phyloP scores from a whole-genome alignment of 1,139 yeast species.

The Geotrichum carabidarum region DNA sequence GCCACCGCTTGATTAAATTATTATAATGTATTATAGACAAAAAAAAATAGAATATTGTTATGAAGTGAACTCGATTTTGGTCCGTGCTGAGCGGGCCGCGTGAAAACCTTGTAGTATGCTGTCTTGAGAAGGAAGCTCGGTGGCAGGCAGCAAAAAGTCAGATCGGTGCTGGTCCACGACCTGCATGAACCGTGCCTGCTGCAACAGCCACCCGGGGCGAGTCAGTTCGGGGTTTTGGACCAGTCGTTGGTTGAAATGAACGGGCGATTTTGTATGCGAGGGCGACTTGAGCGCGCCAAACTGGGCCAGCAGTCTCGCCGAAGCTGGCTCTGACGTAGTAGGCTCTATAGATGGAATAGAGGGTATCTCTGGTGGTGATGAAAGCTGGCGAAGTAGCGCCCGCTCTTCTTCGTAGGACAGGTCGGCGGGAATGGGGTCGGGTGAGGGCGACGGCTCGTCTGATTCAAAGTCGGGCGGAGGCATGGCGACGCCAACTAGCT shows the following conservation, averaged over 20 bases:
- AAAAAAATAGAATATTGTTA: neutral
- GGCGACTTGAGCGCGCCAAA: constrained; percentile 1
- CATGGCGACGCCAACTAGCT: constrained; percentile 1
- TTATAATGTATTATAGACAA: neutral
- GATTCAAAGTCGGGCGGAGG: neutral
- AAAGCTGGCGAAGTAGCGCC: neutral
- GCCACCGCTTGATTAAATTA: constrained; percentile 20
- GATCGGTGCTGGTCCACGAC: constrained; percentile 3
- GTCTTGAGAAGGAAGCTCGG: neutral
- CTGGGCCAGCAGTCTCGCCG: constrained; percentile 2
- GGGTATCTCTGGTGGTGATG: constrained; percentile 1
- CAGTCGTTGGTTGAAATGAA: constrained; percentile 7
- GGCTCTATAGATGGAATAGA: neutral
- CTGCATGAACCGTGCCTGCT: neutral
- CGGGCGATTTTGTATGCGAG: neutral
- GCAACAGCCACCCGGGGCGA: constrained; percentile 1
- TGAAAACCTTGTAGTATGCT: neutral
- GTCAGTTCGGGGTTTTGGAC: neutral
- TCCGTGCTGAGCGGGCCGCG: neutral
- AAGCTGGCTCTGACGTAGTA: neutral
- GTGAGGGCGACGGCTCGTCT: neutral
- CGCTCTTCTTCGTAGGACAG: constrained; percentile 8
- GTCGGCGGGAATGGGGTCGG: neutral
- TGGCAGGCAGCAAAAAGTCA: neutral
- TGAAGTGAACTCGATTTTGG: constrained; percentile 4